These are phyloP conservation scores for Paramecium biaurelia DNA, from an alignment of 73 alveolate species.

Conservation along the genomic window DNA sequence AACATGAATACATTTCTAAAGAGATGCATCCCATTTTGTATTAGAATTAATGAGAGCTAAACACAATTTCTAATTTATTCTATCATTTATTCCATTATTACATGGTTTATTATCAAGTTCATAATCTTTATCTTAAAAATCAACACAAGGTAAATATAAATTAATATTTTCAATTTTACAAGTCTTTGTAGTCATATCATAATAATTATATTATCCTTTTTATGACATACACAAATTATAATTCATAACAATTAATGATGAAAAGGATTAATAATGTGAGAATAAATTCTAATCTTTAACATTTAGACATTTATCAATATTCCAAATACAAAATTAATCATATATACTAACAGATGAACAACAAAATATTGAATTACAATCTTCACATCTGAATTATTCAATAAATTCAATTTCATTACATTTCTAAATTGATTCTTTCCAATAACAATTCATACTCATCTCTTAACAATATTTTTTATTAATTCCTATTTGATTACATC, in stretches of 20 bases:
- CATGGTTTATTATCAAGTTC: neutral
- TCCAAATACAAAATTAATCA: slow-evolving; percentile 39
- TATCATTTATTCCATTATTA: neutral
- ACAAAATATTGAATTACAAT: neutral
- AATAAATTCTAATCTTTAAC: neutral
- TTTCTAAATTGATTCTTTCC: neutral
- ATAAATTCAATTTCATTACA: neutral
- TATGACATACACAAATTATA: neutral
- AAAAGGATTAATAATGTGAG: neutral
- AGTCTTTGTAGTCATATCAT: neutral
- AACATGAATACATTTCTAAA: neutral
- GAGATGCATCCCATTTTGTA: neutral
- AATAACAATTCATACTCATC: neutral
- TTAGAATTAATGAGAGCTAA: neutral
- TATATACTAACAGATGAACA: neutral
- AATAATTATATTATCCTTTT: neutral
- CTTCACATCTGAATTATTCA: neutral
- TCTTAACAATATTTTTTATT: neutral
- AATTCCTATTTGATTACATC: neutral
- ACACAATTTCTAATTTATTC: neutral
- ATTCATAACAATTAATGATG: neutral
- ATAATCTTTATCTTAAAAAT: neutral
- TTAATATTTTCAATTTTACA: neutral
- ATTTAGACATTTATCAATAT: neutral
- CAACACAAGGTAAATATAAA: neutral